These are phyloP conservation scores for Mycosphaerella sp. DNA, from an alignment of 2,329 filamentous ascomycete species.

Conservation along the genomic window DNA sequence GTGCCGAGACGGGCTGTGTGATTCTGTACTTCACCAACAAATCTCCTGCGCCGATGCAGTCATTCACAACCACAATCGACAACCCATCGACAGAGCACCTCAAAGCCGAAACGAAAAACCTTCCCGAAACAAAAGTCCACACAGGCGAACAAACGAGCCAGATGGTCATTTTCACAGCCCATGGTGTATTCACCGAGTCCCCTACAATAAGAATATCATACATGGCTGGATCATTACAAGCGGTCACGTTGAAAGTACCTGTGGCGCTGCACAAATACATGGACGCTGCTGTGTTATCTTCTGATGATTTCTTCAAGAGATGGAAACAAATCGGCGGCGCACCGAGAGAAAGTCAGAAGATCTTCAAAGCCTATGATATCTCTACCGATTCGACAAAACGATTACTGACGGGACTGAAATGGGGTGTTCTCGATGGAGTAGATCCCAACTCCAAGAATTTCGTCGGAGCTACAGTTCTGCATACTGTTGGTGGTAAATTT, in stretches of 20 bases:
- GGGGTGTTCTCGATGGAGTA: constrained; percentile 77
- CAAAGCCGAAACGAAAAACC: constrained; percentile 78
- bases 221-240: constrained; percentile 86
- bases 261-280: constrained; percentile 92
- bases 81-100: constrained; percentile 63
- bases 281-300: constrained; percentile 77
- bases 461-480: constrained; percentile 81
- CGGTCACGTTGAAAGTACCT: constrained; percentile 83
- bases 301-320: constrained; percentile 96
- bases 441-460: constrained; percentile 93
- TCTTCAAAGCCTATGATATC: constrained; percentile 66
- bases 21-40: constrained; percentile 98
- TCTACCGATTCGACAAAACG: constrained; percentile 64
- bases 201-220: constrained; percentile 94
- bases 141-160: constrained; percentile 78
- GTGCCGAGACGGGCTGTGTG: constrained; percentile 88
- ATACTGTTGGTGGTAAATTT: constrained; percentile 83
- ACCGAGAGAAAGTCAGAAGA: constrained; percentile 78
- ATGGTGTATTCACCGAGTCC: constrained; percentile 70
- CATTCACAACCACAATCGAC: constrained; percentile 91
- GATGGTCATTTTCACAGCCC: constrained; percentile 89
- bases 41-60: constrained; percentile 73
- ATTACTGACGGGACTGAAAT: constrained; percentile 77
- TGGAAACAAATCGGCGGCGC: constrained; percentile 97
- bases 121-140: constrained; percentile 75